These are phyloP conservation scores for Pyracantha coccinea DNA, from an alignment of 331 rosid species.

Conservation along the genomic window DNA sequence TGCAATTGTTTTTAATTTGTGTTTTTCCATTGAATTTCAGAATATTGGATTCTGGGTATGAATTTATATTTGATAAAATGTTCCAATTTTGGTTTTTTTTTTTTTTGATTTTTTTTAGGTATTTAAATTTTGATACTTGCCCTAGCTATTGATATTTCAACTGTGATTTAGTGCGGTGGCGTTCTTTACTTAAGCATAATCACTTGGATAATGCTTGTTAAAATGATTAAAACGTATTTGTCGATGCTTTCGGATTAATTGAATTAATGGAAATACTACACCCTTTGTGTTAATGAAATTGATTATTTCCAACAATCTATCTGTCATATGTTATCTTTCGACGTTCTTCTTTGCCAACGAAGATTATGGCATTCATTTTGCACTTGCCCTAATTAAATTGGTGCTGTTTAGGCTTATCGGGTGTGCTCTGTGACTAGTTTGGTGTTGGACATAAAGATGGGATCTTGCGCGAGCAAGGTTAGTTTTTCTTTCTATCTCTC, in stretches of 20 bases:
- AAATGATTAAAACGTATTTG: neutral
- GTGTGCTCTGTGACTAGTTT: constrained; percentile 19
- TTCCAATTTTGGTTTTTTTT: neutral
- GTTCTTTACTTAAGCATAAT: neutral
- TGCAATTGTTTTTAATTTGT: neutral
- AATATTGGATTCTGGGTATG: neutral
- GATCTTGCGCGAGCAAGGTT: constrained; percentile 63
- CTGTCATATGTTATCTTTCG: neutral
- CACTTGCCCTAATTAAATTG: neutral
- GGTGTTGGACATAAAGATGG: constrained; percentile 45
- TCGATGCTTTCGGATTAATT: neutral
- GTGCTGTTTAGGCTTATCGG: constrained; percentile 16
- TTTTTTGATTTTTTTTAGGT: no score
- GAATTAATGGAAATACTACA: neutral
- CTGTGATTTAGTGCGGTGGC: neutral
- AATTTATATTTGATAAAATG: neutral
- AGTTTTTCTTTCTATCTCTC: no score
- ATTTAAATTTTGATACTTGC: neutral
- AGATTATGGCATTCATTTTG: constrained; percentile 1
- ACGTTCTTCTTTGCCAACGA: neutral
- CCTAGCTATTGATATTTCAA: neutral
- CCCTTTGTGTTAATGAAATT: neutral
- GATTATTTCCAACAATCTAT: neutral
- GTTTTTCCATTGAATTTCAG: neutral
- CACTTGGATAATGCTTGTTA: neutral